Percentiles rank a stretch among this genome's conserved stretches.
Evolutionary conservation across 495 filamentous ascomycete species (phyloP).

Genomic region (Tirmania nivea): DNA sequence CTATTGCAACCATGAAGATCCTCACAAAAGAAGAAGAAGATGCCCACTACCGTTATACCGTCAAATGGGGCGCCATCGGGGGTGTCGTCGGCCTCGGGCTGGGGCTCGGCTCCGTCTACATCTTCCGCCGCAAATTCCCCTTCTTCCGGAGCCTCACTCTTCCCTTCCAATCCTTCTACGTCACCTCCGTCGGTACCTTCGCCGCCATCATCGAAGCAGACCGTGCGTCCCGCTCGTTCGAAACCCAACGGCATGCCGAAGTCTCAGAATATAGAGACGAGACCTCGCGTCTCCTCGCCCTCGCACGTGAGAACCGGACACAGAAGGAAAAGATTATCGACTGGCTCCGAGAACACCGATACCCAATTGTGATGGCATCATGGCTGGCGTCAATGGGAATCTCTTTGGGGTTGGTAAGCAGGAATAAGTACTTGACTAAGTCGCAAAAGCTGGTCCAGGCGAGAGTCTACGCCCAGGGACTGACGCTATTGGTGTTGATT

Average conservation of each 20-base stretch:
- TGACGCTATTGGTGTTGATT: constrained; percentile 73
- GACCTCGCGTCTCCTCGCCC: constrained; percentile 27
- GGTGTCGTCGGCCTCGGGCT: constrained; percentile 30
- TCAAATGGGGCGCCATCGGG: constrained; percentile 50
- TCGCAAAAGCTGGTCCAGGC: constrained; percentile 93
- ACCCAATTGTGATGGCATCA: constrained; percentile 62
- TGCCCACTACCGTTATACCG: constrained; percentile 38
- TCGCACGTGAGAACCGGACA: constrained; percentile 29
- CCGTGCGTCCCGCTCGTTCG: constrained; percentile 50
- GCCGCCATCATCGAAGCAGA: constrained; percentile 71
- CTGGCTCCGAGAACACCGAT: constrained; percentile 60
- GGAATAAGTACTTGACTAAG: constrained; percentile 51
- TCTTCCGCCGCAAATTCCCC: constrained; percentile 21
- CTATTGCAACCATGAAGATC: constrained; percentile 54
- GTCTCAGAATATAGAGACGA: constrained; percentile 42
- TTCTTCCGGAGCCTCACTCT: constrained; percentile 56
- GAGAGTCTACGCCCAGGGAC: constrained; percentile 88
- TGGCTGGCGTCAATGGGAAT: constrained; percentile 71
- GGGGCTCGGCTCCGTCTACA: constrained; percentile 21
- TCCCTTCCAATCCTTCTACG: constrained; percentile 75
- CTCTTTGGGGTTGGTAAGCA: constrained; percentile 52
- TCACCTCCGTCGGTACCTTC: constrained; percentile 66
- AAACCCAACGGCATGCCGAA: constrained; percentile 34
- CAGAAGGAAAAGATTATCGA: constrained; percentile 32
- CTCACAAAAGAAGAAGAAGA: constrained; percentile 81